Percentiles rank a stretch among this genome's conserved stretches.
Evolutionary conservation across 345 rosid genomes (phyloP).

Genomic region (Camelina laxa): DNA sequence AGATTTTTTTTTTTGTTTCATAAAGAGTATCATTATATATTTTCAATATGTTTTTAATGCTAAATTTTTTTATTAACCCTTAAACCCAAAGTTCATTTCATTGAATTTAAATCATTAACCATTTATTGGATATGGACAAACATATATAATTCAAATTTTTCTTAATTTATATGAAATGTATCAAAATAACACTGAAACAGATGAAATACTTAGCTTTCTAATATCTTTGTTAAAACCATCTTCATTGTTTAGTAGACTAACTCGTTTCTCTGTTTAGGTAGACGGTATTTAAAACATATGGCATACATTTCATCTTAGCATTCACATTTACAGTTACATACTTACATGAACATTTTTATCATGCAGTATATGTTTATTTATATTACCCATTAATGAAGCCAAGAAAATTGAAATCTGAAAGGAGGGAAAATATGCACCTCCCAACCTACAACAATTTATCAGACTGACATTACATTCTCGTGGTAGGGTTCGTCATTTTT

Average conservation of each 20-base stretch:
- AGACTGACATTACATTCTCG: slow-evolving; percentile 38
- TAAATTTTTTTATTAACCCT: too few relatives aligned
- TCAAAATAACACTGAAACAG: too few relatives aligned
- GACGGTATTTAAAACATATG: neutral
- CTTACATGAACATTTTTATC: neutral
- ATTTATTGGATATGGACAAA: too few relatives aligned
- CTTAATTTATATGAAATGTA: too few relatives aligned
- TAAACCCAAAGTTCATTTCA: too few relatives aligned
- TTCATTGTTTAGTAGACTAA: neutral
- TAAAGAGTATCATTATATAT: too few relatives aligned
- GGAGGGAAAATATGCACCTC: slow-evolving; percentile 40
- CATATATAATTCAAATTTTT: too few relatives aligned
- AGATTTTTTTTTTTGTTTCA: too few relatives aligned
- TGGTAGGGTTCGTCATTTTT: slow-evolving; percentile 37
- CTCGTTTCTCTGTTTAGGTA: neutral
- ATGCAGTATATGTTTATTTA: neutral
- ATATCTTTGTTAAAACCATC: slow-evolving; percentile 1
- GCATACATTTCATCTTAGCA: slow-evolving; percentile 3
- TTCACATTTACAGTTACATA: slow-evolving; percentile 1
- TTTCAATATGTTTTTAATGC: too few relatives aligned
- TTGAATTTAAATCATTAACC: too few relatives aligned
- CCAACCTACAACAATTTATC: slow-evolving; percentile 46
- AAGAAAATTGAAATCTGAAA: slow-evolving; percentile 14
- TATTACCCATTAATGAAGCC: slow-evolving; percentile 17
- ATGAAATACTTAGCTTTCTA: too few relatives aligned